Evolutionary conservation across 129 eudicot species (phyloP), one percentile per base, ranked within the genome.

Genomic region (Flaveria trinervia): DNA sequence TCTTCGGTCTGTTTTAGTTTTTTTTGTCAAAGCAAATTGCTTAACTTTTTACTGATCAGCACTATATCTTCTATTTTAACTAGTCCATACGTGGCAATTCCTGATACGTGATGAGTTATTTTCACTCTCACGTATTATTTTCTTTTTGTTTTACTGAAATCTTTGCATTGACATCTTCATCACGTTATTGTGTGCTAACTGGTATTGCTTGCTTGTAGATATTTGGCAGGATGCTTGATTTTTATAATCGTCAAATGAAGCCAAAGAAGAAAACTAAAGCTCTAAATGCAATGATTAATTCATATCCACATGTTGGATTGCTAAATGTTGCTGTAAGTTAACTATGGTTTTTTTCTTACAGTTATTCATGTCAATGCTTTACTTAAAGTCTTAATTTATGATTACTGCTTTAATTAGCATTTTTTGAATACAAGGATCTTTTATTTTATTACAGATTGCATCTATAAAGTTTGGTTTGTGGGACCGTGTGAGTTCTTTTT

Each of bases 271-370:
- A 74, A 67, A 65, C 48, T 56, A 78, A 61, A 75, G 81, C 61
- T 76, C 50, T 85, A 65, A 81, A 54, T 51, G 52, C 56, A 11
- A 71, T 83, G 71, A 84, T 85, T 52, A 50, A 79, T 36, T 44
- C 83, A 64, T 77, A 88, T 71, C 98, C 97, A 52, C 80, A 79
- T 62, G 70, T 71, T 76, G 97, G 91, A 70, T 88, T 93, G 87
- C 86, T 90, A 49, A 84, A 90, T 80, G 92, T 89, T 72, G 96
- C 98, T 74, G 98, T 93, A 82, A 86, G 98, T 87, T 25, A 61
- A 56, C 77, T 59, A 67, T 70, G 17, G 8, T 33, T 15, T 33
- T 12, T 41, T 20, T 48, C 65, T 26, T 79, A 30, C 48, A 39
- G 22, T 0, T 17, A 22, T 79, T 26, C 1, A 22, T 51, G 59